Base-by-base conservation (phyloP, 345 rosid genomes). In the Citropsis articulata region DNA sequence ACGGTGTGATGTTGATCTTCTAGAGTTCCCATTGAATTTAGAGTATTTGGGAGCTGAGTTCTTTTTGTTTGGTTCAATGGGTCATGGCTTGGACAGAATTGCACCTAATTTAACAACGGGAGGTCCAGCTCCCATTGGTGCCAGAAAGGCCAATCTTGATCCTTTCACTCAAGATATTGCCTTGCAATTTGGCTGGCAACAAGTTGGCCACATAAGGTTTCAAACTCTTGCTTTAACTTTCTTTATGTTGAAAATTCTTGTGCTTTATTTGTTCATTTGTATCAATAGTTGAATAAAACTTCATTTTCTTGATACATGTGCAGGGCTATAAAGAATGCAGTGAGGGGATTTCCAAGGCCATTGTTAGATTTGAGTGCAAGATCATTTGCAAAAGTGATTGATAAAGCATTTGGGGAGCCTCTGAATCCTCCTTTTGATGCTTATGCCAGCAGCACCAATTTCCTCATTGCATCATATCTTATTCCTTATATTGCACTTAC, bases 11-110 rank as follows among this genome's bases (percentile, higher is more conserved):
- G 79, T 82, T 9, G 88, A 88, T 80, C 79, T 94, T 40, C 57
- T 96, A 59, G 97, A 94, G 88, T 92, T 96, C 67, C 93, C 99
- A 10, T 76, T 94, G 65, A 96, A 96, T 84, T 77, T 96, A 28
- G 98, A 92, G 85, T 96, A 90, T 77, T 81, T 96, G 31, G 99
- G 94, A 80, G 98, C 99, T 3, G 99, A 96, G 86, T 91, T 94
- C 83, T 92, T 96, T 86, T 75, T 92, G 83, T 84, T 69, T 55
- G 98, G 94, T 28, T 81, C 97, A 4, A 31, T 85, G 78, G 98
- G 98, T 21, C 31, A 81, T 77, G 99, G 99, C 48, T 82, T 94
- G 82, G 99, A 94, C 69, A 73, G 7, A 57, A 84, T 84, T n/a
- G 97, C 90, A 28, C 95, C 95, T 8, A 76, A 87, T 25, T 70